Percentiles rank a stretch among this genome's conserved stretches.
These are phyloP conservation scores for Aquilaria yunnanensis DNA, from an alignment of 345 rosid genomes.

Conservation along the genomic window DNA sequence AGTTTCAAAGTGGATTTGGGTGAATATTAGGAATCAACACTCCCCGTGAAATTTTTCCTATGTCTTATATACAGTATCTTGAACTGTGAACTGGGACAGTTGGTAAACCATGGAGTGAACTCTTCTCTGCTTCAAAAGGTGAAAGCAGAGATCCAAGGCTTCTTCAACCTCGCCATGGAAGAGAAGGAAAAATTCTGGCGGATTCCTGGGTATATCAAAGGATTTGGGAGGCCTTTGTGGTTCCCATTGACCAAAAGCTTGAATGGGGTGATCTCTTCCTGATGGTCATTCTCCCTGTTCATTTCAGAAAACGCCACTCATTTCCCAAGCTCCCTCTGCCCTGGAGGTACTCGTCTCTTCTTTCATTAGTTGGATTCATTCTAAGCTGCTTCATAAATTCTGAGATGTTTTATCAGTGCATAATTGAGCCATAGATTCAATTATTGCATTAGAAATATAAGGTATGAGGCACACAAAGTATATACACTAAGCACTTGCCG, in stretches of 20 bases:
- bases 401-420: too few relatives aligned
- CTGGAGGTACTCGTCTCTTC: too few relatives aligned
- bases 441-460: too few relatives aligned
- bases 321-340: too few relatives aligned
- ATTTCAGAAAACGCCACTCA: not conserved
- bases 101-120: constrained; percentile 1
- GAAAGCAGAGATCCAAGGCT: not conserved
- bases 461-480: too few relatives aligned
- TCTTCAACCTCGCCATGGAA: not conserved
- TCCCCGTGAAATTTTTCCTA: constrained; percentile 25
- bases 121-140: not conserved
- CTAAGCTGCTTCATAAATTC: too few relatives aligned
- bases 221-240: not conserved
- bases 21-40: too few relatives aligned
- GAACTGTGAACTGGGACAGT: not conserved
- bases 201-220: not conserved
- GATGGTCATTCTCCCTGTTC: not conserved
- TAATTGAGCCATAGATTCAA: too few relatives aligned
- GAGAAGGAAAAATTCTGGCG: constrained; percentile 1
- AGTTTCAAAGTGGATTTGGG: constrained; percentile 24
- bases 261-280: not conserved
- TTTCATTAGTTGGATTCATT: too few relatives aligned
- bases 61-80: not conserved
- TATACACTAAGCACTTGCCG: too few relatives aligned
- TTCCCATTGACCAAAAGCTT: not conserved